Base-by-base conservation (phyloP, 441 rosid species). In the Raphanus hybrid region DNA sequence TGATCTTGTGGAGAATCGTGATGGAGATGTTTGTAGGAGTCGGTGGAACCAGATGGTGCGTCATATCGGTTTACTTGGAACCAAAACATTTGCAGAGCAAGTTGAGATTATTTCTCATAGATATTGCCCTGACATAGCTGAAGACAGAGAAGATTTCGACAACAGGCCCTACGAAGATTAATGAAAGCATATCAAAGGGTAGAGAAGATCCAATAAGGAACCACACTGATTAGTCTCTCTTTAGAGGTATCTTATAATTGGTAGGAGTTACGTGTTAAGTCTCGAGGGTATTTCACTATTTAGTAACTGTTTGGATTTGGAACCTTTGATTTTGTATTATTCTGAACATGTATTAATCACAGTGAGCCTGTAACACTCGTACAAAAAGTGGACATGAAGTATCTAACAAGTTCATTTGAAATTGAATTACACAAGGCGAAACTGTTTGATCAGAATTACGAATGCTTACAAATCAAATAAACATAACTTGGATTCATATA, bases 11-110 rank as follows among this genome's bases (percentile, higher is more conserved):
- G 91, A 91, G 45, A 80, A 84, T 75, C 81, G 92, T 65, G 50
- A 85, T 23, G 97, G 93, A 23, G 87, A 86, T 32, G 2, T 84
- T 23, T 91, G 96, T 71, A 85, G 86, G 59, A 87, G 84, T 78
- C 74, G 92, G 55, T 92, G 94, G 94, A 72, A 80, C 73, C 93
- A 94, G 85, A 90, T 92, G 94, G 87, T 85, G 74, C 84, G 48
- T 60, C 85, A 89, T 74, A 85, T 94, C 5, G 95, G 86, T 45
- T 69, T 80, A 14, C 74, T 78, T 0, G 75, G 71, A 41, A 75
- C 67, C 43, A 82, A 78, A 81, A 81, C 93, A 62, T 94, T 92
- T 82, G 58, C 85, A 10, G 95, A 89, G 27, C 93, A 86, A 80
- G 92, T 94, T 60, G 96, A 94, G 59, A 64, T 86, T 74, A 83